Base-by-base conservation (phyloP, 768 basidiomycete species). In the Calocybe indica region DNA sequence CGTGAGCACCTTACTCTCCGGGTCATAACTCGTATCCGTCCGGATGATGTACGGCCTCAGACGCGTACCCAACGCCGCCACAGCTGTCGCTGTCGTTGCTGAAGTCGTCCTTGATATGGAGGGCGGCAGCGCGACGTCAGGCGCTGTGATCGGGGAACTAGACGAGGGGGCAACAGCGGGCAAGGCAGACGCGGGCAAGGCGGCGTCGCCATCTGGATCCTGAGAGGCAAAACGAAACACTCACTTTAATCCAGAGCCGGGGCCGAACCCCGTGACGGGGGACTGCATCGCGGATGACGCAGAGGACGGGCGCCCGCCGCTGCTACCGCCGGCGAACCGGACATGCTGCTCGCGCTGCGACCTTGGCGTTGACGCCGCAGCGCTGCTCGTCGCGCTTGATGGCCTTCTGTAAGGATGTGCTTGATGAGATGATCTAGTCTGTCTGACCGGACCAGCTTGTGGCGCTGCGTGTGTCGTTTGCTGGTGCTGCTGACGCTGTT, bases 11-110 rank as follows among this genome's bases (percentile, higher is more conserved):
- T 72, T 71, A 43, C 72, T 75, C 32, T 71, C 68, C 34, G 60
- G 54, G 58, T 81, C 74, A 66, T 79, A 83, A 58, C 76, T 70
- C 44, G 82, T 64, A 63, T 88, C 86, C 30, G 79, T 69, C 55
- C 81, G 79, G 51, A 84, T 79, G 52, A 69, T 58, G 56, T 73
- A 72, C 32, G 64, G 65, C n/a, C 55, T 65, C 10, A 37, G 36
- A 35, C 22, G 43, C 37, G 39, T 31, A 40, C 14, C 40, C 48
- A 31, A 7, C n/a, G 30, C 54, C 28, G 7, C 30, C n/a, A 5
- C 28, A 12, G 42, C 13, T 7, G 42, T 30, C 35, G 35, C 5
- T 30, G 31, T 43, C 30, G 42, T 33, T 31, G 31, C 31, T 31
- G 42, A 33, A 31, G 30, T 22, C 30, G 53, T 45, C 42, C 48